Conservation (phyloP, 306 rosid species). For the Alnus rubra region DNA sequence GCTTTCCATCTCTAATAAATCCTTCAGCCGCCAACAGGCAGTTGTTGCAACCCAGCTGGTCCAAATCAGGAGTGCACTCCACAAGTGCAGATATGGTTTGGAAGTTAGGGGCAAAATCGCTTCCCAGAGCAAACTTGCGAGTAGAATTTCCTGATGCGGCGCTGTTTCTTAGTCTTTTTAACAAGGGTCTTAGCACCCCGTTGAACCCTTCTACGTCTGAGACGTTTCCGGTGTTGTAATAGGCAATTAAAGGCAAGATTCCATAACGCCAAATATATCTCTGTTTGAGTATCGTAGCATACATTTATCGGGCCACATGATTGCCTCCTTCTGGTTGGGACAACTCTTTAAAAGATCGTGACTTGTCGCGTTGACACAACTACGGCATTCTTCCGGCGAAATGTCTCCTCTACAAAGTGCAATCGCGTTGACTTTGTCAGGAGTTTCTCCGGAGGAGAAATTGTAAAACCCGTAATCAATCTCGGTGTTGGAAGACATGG, state of each 20-base stretch:
- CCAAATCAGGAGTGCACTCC: too few species aligned
- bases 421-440: slow-evolving; percentile 25
- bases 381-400: not conserved
- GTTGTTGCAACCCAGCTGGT: too few species aligned
- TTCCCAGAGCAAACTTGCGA: too few species aligned
- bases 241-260: not conserved
- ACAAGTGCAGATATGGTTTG: too few species aligned
- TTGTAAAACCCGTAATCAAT: slow-evolving; percentile 13
- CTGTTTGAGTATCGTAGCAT: slow-evolving; percentile 25
- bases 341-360: slow-evolving; percentile 2
- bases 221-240: not conserved
- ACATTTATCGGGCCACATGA: slow-evolving; percentile 16
- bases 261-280: not conserved
- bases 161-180: not conserved
- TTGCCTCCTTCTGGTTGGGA: slow-evolving; percentile 21
- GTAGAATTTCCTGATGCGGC: too few species aligned
- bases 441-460: slow-evolving; percentile 12
- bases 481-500: not conserved
- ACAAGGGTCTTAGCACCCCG: not conserved
- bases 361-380: slow-evolving; percentile 15
- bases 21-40: too few species aligned
- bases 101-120: too few species aligned
- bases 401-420: slow-evolving; percentile 32
- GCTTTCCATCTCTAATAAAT: not conserved
- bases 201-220: not conserved